phyloP scores from a whole-genome alignment of 2,329 filamentous ascomycete genomes.

The Coniochaeta hoffmannii region DNA sequence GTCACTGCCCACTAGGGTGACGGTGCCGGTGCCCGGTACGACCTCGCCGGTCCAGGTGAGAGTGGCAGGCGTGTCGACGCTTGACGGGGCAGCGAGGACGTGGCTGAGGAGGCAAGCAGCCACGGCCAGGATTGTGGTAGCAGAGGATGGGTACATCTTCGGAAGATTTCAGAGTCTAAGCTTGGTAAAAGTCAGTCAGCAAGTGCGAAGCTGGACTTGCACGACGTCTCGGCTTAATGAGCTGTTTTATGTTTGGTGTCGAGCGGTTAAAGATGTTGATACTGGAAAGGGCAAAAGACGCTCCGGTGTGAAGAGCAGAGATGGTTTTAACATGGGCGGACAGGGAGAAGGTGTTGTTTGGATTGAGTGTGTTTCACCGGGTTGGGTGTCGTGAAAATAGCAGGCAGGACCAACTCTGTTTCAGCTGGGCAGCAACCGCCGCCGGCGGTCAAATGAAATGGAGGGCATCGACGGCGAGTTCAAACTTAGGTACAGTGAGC shows the following conservation, averaged over 20 bases:
- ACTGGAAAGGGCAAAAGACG: too few relatives aligned
- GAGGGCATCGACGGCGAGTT: too few relatives aligned
- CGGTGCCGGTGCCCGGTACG: not conserved
- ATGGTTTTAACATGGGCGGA: too few relatives aligned
- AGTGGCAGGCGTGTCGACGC: not conserved
- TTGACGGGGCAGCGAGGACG: not conserved
- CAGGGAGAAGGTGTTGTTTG: too few relatives aligned
- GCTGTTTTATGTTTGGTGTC: not conserved
- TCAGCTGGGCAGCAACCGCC: too few relatives aligned
- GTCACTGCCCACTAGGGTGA: not conserved
- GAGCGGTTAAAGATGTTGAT: too few relatives aligned
- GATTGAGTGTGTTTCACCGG: too few relatives aligned
- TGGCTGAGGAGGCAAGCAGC: not conserved
- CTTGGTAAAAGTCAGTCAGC: not conserved
- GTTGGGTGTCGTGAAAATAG: too few relatives aligned
- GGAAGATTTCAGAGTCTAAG: not conserved
- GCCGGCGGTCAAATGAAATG: too few relatives aligned
- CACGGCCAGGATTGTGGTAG: not conserved
- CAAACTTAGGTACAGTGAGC: too few relatives aligned
- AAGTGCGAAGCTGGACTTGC: not conserved
- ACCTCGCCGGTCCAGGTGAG: not conserved
- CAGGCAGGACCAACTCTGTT: too few relatives aligned
- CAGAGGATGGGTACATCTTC: not conserved
- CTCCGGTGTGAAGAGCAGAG: too few relatives aligned
- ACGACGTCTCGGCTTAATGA: not conserved